Conservation (phyloP, 2,329 filamentous ascomycete genomes). For the Knufia petricola region DNA sequence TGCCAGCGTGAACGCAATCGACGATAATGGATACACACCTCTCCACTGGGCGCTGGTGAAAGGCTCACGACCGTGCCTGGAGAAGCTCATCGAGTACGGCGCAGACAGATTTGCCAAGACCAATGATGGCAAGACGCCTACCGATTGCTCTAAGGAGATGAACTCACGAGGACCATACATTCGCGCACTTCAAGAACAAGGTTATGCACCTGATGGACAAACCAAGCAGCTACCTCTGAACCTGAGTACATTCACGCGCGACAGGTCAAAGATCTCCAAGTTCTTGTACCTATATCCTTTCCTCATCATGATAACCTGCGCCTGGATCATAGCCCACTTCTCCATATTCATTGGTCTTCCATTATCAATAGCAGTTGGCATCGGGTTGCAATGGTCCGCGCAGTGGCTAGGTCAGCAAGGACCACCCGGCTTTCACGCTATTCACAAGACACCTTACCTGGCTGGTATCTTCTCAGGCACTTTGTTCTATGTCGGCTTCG, state of each 20-base stretch:
- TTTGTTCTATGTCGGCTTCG: conserved; percentile 67
- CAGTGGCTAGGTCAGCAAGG: conserved; percentile 72
- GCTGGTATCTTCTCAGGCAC: conserved; percentile 87
- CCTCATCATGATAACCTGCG: conserved; percentile 58
- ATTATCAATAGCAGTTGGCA: conserved; percentile 50
- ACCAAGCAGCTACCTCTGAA: conserved; percentile 62
- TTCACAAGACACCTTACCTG: conserved; percentile 92
- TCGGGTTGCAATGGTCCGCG: conserved; percentile 66
- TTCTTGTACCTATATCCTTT: conserved; percentile 90
- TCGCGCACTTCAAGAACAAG: conserved; percentile 70
- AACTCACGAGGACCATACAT: conserved; percentile 77
- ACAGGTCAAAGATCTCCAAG: conserved; percentile 65
- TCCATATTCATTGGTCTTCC: conserved; percentile 70
- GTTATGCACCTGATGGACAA: conserved; percentile 71
- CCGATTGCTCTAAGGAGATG: conserved; percentile 77
- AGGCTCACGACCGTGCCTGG: conserved; percentile 76
- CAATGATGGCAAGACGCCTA: conserved; percentile 79
- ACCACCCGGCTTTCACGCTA: conserved; percentile 75
- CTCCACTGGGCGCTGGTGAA: conserved; percentile 96
- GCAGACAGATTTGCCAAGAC: conserved; percentile 88
- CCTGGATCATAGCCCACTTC: conserved; percentile 64
- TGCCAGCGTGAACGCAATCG: conserved; percentile 78
- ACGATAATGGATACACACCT: conserved; percentile 89
- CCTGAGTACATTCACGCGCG: conserved; percentile 63
- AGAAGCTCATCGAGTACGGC: conserved; percentile 92